These are phyloP conservation scores for Claviceps purpurea DNA, from an alignment of 2,329 filamentous ascomycete genomes.

Conservation along the genomic window DNA sequence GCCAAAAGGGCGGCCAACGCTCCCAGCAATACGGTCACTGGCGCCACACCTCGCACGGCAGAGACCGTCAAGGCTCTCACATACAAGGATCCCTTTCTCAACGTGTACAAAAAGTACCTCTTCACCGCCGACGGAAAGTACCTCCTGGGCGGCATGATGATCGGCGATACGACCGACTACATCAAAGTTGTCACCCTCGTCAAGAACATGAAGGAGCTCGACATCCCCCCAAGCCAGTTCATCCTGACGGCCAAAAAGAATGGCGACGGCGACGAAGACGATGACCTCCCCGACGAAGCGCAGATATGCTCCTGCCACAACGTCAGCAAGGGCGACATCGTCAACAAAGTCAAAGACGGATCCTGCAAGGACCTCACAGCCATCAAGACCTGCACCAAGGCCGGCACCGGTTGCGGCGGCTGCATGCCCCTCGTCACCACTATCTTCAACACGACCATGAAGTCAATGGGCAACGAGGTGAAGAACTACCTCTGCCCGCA, in stretches of 20 bases:
- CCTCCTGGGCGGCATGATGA: constrained; percentile 92
- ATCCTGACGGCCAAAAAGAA: constrained; percentile 64
- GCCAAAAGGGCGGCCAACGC: constrained; percentile 18
- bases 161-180: constrained; percentile 83
- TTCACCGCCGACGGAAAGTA: constrained; percentile 86
- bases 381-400: constrained; percentile 82
- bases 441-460: constrained; percentile 85
- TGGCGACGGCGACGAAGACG: constrained; percentile 52
- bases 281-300: constrained; percentile 70
- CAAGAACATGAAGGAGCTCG: constrained; percentile 67
- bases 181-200: constrained; percentile 80
- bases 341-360: constrained; percentile 58
- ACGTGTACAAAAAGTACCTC: constrained; percentile 87
- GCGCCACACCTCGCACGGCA: not conserved
- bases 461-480: constrained; percentile 72
- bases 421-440: constrained; percentile 80
- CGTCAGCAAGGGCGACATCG: constrained; percentile 72
- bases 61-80: constrained; percentile 61
- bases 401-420: constrained; percentile 79
- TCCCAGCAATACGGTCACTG: not conserved
- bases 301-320: constrained; percentile 93
- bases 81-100: constrained; percentile 77
- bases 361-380: constrained; percentile 70
- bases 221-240: constrained; percentile 66
- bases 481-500: constrained; percentile 78